phyloP scores from a whole-genome alignment of 2,329 filamentous ascomycete species.

The Tolypocladium ophioglossoides region DNA sequence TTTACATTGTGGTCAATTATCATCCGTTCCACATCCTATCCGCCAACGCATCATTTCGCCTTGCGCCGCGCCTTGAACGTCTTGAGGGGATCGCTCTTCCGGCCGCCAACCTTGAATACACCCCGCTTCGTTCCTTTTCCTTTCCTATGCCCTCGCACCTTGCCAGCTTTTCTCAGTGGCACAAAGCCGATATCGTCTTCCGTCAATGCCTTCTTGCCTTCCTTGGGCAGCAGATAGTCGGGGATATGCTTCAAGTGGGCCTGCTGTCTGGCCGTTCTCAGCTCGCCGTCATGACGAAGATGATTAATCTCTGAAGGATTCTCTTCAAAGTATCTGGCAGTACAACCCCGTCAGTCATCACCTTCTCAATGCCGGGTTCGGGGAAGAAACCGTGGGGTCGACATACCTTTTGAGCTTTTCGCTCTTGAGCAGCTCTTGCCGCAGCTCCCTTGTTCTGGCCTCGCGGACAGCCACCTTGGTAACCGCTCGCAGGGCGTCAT shows the following conservation, averaged over 20 bases:
- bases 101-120: slow-evolving; percentile 39
- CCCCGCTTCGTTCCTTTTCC: slow-evolving; percentile 19
- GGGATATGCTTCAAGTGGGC: slow-evolving; percentile 89
- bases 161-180: slow-evolving; percentile 46
- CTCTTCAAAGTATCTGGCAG: slow-evolving; percentile 72
- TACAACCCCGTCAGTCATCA: background rate
- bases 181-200: slow-evolving; percentile 68
- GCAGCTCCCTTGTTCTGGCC: slow-evolving; percentile 76
- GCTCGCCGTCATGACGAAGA: slow-evolving; percentile 80
- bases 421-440: slow-evolving; percentile 82
- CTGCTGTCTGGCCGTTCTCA: slow-evolving; percentile 74
- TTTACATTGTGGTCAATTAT: background rate
- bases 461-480: slow-evolving; percentile 85
- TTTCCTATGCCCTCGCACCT: slow-evolving; percentile 36
- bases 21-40: too few relatives aligned
- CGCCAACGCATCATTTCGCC: slow-evolving; percentile 17
- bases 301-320: slow-evolving; percentile 84
- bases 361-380: background rate
- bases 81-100: slow-evolving; percentile 76
- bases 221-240: slow-evolving; percentile 79
- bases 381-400: background rate
- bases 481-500: slow-evolving; percentile 81
- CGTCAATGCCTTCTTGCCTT: slow-evolving; percentile 57
- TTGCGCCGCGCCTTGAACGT: slow-evolving; percentile 64
- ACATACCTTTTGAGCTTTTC: slow-evolving; percentile 72